Evolutionary conservation across 306 rosid genomes (phyloP).

Genomic region (Vigna mungo): DNA sequence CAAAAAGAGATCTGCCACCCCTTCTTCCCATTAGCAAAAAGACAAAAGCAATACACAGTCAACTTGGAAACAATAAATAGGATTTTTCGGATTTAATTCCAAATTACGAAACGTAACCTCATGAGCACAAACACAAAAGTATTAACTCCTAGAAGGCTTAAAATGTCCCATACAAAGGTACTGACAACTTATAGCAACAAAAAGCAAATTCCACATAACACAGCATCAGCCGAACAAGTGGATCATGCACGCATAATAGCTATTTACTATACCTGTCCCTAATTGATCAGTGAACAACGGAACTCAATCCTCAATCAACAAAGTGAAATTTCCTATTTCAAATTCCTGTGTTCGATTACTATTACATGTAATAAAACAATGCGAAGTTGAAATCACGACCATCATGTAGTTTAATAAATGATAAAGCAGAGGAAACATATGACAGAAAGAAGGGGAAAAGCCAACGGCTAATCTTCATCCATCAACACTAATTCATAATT

Average conservation of each 20-base stretch:
- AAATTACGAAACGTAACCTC: conserved; percentile 16
- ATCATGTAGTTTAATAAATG: neutral
- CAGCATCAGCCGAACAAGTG: conserved; percentile 5
- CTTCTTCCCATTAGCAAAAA: conserved; percentile 25
- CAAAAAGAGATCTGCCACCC: conserved; percentile 2
- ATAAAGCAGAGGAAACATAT: neutral
- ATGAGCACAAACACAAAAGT: neutral
- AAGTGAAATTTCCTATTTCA: conserved; percentile 11
- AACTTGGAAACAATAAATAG: conserved; percentile 31
- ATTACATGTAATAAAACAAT: conserved; percentile 10
- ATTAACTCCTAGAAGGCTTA: conserved; percentile 18
- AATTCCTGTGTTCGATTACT: conserved; percentile 32
- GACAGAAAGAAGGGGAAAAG: conserved; percentile 16
- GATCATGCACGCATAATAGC: conserved; percentile 21
- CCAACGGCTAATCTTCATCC: neutral
- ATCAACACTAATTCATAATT: conserved; percentile 20
- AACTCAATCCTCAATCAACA: conserved; percentile 25
- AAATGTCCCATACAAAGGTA: conserved; percentile 8
- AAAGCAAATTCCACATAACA: conserved; percentile 25
- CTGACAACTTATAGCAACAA: neutral
- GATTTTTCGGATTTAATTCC: conserved; percentile 12
- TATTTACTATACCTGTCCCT: conserved; percentile 24
- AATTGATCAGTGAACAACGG: conserved; percentile 14
- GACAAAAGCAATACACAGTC: conserved; percentile 4
- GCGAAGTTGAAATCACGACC: conserved; percentile 14